phyloP scores from a whole-genome alignment of 75 land plant species.

The Sequoia sempervirens region DNA sequence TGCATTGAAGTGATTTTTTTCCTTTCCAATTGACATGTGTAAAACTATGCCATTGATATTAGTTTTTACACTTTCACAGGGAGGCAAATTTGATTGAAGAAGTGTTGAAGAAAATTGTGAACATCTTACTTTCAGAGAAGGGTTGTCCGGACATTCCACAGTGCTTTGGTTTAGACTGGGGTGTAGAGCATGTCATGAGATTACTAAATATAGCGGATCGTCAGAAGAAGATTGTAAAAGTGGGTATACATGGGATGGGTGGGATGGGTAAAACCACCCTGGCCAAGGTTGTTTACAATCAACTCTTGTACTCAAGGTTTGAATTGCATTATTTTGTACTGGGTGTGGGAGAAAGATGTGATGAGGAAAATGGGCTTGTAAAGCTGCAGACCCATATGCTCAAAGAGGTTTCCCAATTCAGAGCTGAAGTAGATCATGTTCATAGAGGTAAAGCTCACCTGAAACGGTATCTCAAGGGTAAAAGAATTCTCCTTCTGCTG shows the following conservation, averaged over 20 bases:
- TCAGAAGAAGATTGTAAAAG: background rate
- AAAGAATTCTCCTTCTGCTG: background rate
- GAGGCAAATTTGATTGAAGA: background rate
- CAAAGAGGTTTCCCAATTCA: background rate
- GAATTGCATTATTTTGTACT: background rate
- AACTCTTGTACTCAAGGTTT: background rate
- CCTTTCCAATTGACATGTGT: too few relatives aligned
- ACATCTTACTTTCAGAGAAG: background rate
- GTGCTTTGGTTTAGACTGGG: background rate
- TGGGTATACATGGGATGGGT: background rate
- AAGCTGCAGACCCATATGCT: background rate
- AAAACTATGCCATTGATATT: too few relatives aligned
- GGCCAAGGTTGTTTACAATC: background rate
- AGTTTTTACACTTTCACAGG: background rate
- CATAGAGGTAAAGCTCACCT: too few relatives aligned
- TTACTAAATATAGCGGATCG: background rate
- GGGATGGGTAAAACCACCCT: background rate
- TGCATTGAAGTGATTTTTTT: too few relatives aligned
- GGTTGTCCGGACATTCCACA: background rate
- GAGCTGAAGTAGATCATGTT: too few relatives aligned
- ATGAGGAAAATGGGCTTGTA: background rate
- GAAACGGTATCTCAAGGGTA: background rate
- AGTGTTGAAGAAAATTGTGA: background rate
- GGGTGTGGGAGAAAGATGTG: background rate
- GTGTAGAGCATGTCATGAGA: background rate